phyloP scores from a whole-genome alignment of 1,284 basidiomycete genomes.

The Melampsora larici-populina region DNA sequence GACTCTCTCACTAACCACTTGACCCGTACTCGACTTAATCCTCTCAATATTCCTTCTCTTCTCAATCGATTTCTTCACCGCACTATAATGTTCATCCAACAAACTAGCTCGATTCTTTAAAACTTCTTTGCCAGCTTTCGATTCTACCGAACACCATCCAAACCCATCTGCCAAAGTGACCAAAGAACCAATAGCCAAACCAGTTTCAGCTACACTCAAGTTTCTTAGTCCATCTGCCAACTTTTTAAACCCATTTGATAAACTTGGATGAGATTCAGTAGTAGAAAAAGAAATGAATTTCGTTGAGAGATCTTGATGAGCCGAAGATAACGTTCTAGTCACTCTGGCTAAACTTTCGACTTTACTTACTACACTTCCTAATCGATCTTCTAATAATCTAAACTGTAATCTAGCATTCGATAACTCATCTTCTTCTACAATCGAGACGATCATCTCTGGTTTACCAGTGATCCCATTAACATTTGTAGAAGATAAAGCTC shows the following conservation, averaged over 20 bases:
- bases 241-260: conserved; percentile 75
- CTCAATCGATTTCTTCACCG: conserved; percentile 83
- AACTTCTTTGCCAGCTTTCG: conserved; percentile 74
- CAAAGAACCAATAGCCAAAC: conserved; percentile 67
- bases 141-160: conserved; percentile 88
- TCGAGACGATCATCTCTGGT: conserved; percentile 31
- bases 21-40: conserved; percentile 73
- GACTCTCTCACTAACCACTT: conserved; percentile 77
- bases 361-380: conserved; percentile 79
- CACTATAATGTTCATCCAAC: conserved; percentile 83
- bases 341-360: conserved; percentile 75
- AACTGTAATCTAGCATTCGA: conserved; percentile 40
- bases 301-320: conserved; percentile 56
- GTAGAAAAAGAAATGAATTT: conserved; percentile 81
- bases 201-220: conserved; percentile 30
- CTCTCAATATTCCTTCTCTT: conserved; percentile 85
- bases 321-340: conserved; percentile 47
- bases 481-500: background rate
- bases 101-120: conserved; percentile 56
- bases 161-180: conserved; percentile 85
- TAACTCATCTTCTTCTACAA: conserved; percentile 42
- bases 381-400: conserved; percentile 68
- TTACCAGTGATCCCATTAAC: background rate
- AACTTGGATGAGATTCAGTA: conserved; percentile 74
- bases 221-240: conserved; percentile 67